Evolutionary conservation across 768 basidiomycete species (phyloP), one percentile per base, ranked within the genome.

Genomic region (Russula sp.): DNA sequence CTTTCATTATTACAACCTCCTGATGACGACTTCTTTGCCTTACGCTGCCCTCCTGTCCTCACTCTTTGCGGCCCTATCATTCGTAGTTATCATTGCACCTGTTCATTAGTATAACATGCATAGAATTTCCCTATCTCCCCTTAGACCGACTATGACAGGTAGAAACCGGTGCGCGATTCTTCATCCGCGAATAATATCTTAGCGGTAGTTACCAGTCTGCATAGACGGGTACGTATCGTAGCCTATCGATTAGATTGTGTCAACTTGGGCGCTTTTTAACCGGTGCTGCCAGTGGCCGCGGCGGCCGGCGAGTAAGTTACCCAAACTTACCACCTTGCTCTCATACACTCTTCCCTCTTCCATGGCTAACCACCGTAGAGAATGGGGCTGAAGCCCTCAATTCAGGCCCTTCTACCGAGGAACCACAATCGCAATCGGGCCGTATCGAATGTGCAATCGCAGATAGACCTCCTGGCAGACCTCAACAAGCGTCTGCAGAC

Each of bases 401-500:
- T 30, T 26, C 53, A 34, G 48, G 48, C 10, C n/a, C 59, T 22
- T 53, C 53, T 10, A 18, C 44, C 26, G 64, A 65, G 28, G 59
- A 52, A 40, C 54, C 9, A 46, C 55, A 65, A 57, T 57, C 64
- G 1, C 55, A 65, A 57, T 57, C 64, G 2, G n/a, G 28, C 57
- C 40, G 40, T 57, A 38, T 34, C 62, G 56, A 54, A 18, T 26
- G 51, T 64, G 26, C 68, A 68, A 48, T 58, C 66, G n/a, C 68
- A 69, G 38, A 69, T 69, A 57, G 66, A 69, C 46, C 48, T 54
- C 20, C 51, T 69, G 42, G 40, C 59, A n/a, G 68, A 67, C 52
- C 57, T 69, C 46, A 48, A 51, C 57, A 62, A 51, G 63, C 63
- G 68, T n/a, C 14, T 69, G 24, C 68, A 61, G 44, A 54, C 53